A percentile compares a stretch with the other conserved stretches of the same genome.
These are phyloP conservation scores for Iberis pinnata DNA, from an alignment of 345 rosid species.

Conservation along the genomic window DNA sequence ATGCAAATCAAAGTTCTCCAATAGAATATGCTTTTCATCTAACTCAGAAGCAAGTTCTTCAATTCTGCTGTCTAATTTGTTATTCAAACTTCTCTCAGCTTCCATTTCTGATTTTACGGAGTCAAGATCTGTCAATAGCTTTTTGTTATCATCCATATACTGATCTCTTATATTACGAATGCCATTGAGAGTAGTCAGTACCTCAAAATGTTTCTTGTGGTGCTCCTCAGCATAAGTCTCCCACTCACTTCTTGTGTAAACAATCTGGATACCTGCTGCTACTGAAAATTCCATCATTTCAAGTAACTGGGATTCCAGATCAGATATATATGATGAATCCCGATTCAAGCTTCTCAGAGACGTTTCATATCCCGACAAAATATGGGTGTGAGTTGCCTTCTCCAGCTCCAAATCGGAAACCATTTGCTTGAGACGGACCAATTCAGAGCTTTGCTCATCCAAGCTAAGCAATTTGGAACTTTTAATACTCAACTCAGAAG, in stretches of 20 bases:
- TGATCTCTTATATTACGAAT: slow-evolving; percentile 44
- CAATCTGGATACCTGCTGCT: slow-evolving; percentile 50
- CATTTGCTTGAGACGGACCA: slow-evolving; percentile 47
- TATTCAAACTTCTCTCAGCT: slow-evolving; percentile 25
- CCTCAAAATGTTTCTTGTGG: slow-evolving; percentile 45
- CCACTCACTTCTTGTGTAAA: slow-evolving; percentile 51
- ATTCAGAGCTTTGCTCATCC: slow-evolving; percentile 48
- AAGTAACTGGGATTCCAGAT: slow-evolving; percentile 53
- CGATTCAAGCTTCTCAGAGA: slow-evolving; percentile 37
- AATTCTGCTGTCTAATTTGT: slow-evolving; percentile 38
- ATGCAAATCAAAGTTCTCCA: slow-evolving; percentile 41
- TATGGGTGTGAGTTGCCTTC: slow-evolving; percentile 38
- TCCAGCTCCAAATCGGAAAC: slow-evolving; percentile 55
- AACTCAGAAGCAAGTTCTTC: slow-evolving; percentile 47
- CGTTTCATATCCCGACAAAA: slow-evolving; percentile 46
- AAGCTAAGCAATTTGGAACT: slow-evolving; percentile 41
- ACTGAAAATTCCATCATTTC: slow-evolving; percentile 51
- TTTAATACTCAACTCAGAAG: slow-evolving; percentile 47
- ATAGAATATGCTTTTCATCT: slow-evolving; percentile 43
- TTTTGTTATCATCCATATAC: slow-evolving; percentile 45
- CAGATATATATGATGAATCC: slow-evolving; percentile 40
- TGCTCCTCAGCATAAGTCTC: slow-evolving; percentile 44
- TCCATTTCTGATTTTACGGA: slow-evolving; percentile 41
- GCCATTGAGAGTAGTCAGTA: slow-evolving; percentile 38
- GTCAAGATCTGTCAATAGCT: slow-evolving; percentile 40